A percentile compares a stretch with the other conserved stretches of the same genome.
These are phyloP conservation scores for Kwoniella sp. DNA, from an alignment of 768 basidiomycete species.

Conservation along the genomic window DNA sequence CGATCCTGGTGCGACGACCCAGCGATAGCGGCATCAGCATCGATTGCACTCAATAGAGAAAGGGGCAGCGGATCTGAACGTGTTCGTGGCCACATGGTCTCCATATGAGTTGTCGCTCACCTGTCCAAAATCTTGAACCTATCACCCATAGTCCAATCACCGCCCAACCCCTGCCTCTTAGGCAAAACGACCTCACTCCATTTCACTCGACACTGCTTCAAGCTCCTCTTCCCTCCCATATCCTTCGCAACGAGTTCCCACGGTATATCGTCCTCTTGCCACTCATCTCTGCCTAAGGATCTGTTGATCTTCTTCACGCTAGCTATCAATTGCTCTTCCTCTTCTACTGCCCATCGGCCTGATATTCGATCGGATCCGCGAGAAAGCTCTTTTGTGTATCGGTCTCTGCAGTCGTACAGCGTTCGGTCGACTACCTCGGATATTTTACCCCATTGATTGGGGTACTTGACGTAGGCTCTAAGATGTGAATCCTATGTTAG, in stretches of 20 bases:
- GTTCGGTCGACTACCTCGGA: constrained; percentile 36
- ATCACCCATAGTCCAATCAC: constrained; percentile 4
- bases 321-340: constrained; percentile 22
- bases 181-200: constrained; percentile 27
- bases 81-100: too few species aligned
- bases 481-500: neutral
- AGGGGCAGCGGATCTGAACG: too few species aligned
- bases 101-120: too few species aligned
- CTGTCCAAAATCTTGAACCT: constrained; percentile 6
- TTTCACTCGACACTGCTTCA: constrained; percentile 40
- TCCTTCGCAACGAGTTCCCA: constrained; percentile 38
- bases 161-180: constrained; percentile 1
- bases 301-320: constrained; percentile 34
- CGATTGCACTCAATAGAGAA: too few species aligned
- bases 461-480: constrained; percentile 28
- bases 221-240: constrained; percentile 32
- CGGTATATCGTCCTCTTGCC: constrained; percentile 27
- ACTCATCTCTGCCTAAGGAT: constrained; percentile 21
- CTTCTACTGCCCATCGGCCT: constrained; percentile 36
- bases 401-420: constrained; percentile 36
- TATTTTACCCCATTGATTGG: constrained; percentile 41
- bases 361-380: constrained; percentile 1
- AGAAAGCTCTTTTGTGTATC: constrained; percentile 33
- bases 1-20: neutral
- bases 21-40: too few species aligned